Evolutionary conservation across 163 green algal genomes (phyloP).

Genomic region (Coccomyxa subellipsoidea): DNA sequence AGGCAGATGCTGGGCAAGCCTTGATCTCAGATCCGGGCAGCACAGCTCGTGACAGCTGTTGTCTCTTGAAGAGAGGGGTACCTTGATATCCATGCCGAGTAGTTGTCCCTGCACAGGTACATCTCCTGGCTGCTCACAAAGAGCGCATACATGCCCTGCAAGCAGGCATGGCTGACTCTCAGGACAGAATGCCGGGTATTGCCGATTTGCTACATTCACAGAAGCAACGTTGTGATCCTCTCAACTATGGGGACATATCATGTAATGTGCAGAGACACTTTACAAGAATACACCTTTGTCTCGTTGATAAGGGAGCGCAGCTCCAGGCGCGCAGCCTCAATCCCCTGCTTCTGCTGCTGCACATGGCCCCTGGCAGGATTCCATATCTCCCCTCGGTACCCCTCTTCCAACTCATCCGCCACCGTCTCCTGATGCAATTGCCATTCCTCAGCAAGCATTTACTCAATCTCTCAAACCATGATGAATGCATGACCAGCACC

Average conservation of each 20-base stretch:
- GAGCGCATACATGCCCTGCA: slow-evolving; percentile 47
- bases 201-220: too few species aligned
- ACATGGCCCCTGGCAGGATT: slow-evolving; percentile 12
- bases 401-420: slow-evolving; percentile 63
- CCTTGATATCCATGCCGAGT: slow-evolving; percentile 36
- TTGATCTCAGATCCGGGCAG: too few species aligned
- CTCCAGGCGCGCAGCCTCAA: slow-evolving; percentile 42
- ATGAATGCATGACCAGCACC: too few species aligned
- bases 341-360: slow-evolving; percentile 21
- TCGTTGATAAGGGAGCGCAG: slow-evolving; percentile 29
- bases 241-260: too few species aligned
- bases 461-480: too few species aligned
- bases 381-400: slow-evolving; percentile 39
- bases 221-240: too few species aligned
- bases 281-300: neutral
- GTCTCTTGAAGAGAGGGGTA: too few species aligned
- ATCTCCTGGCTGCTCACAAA: slow-evolving; percentile 38
- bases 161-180: neutral
- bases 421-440: slow-evolving; percentile 36
- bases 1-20: too few species aligned
- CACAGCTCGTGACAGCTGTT: too few species aligned
- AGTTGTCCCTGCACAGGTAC: slow-evolving; percentile 44
- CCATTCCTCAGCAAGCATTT: neutral
- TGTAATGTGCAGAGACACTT: neutral
- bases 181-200: too few species aligned